These are phyloP conservation scores for Metschnikowia drakensbergensis DNA, from an alignment of 805 yeast genomes.

Conservation along the genomic window DNA sequence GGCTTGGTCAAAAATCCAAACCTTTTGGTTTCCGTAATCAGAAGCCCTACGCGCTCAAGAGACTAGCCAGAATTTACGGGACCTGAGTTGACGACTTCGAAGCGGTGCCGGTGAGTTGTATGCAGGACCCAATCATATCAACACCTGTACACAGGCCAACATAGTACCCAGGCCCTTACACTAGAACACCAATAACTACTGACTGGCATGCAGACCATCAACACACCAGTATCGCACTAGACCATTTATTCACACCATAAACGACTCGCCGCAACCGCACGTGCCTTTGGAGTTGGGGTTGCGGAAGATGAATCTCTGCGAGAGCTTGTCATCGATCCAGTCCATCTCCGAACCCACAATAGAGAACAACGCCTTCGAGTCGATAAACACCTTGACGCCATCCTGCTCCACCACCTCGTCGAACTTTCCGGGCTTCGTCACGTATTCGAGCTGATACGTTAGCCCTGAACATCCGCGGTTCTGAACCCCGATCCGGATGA, in stretches of 20 bases:
- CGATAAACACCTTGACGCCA: constrained; percentile 88
- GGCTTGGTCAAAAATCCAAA: no score
- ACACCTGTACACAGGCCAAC: no score
- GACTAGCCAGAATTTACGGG: no score
- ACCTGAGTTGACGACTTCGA: no score
- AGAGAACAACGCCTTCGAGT: constrained; percentile 92
- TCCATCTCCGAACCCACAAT: constrained; percentile 98
- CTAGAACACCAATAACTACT: no score
- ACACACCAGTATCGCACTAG: no score
- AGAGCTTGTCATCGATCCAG: constrained; percentile 90
- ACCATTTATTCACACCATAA: constrained; percentile 65
- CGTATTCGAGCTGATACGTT: constrained; percentile 88
- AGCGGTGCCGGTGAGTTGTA: no score
- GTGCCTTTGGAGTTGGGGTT: constrained; percentile 97
- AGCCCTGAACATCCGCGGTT: constrained; percentile 97
- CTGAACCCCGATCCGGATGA: constrained; percentile 88
- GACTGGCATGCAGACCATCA: no score
- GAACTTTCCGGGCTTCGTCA: constrained; percentile 85
- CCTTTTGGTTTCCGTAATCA: no score
- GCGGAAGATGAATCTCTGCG: constrained; percentile 84
- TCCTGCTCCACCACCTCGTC: constrained; percentile 93
- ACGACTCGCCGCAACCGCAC: constrained; percentile 98
- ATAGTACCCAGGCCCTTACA: no score
- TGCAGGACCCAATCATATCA: no score
- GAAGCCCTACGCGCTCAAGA: no score